Evolutionary conservation across 1,284 basidiomycete genomes (phyloP), one percentile per base, ranked within the genome.

Genomic region (Ustilago crameri): DNA sequence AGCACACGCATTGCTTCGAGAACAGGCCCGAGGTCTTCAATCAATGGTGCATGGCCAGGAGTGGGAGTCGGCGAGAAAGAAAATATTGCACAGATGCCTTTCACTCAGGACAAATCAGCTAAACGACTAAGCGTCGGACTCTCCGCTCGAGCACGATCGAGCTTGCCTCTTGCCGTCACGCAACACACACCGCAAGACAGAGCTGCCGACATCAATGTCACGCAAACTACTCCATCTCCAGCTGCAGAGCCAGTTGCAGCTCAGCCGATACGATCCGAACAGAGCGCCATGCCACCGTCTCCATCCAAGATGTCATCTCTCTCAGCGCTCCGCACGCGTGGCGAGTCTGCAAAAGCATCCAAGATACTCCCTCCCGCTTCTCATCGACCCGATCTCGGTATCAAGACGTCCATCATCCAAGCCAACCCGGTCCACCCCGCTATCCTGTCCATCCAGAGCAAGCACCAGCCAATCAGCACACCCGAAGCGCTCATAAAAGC

Each of bases 401-500:
- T 72, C 37, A 54, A 54, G 18, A 22, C 47, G 9, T 72, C 63
- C 30, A 55, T 72, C 50, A 50, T 72, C 37, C 44, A 50, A 7
- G 62, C 68, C 23, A 66, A 72, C 10, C 68, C 63, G 1, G n/a
- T 58, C 5, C 63, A 72, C 23, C 59, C 68, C 3, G 48, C 63
- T 22, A 58, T 72, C 20, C 47, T 59, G 2, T 55, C 68, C 3
- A 44, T 72, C 15, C 68, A 66, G 18, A 51, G 42, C 27, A 44
- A 58, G 2, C 62, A 62, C 40, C 63, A 66, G 49, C 68, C 68
- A 23, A 72, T 72, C 44, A 62, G 59, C 49, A 72, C 68, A 1
- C 68, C 68, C 4, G 63, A 72, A 26, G 68, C 68, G 5, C 41
- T 72, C 9, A 55, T 56, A 35, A 72, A 72, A 43, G 68, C 63